A percentile compares a stretch with the other conserved stretches of the same genome.
These are phyloP conservation scores for Fomitopsis palustris DNA, from an alignment of 1,284 basidiomycete species.

Conservation along the genomic window DNA sequence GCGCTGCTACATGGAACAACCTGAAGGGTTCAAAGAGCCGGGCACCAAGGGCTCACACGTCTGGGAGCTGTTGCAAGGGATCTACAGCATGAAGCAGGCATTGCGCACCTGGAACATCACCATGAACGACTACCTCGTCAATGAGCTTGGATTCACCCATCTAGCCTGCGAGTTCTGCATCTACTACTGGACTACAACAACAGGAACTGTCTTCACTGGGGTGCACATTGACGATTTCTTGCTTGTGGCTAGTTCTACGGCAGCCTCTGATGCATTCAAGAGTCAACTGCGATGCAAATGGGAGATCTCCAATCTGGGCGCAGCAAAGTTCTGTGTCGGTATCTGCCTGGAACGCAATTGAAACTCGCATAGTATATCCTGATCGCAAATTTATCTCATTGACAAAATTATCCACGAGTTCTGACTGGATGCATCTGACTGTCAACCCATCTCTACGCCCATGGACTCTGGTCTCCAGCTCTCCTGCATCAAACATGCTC, in stretches of 20 bases:
- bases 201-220: slow-evolving; percentile 5
- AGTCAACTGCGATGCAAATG: slow-evolving; percentile 17
- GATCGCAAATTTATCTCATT: slow-evolving; percentile 36
- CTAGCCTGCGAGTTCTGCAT: slow-evolving; percentile 6
- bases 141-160: slow-evolving; percentile 5
- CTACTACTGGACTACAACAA: neutral
- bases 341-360: slow-evolving; percentile 26
- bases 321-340: slow-evolving; percentile 14
- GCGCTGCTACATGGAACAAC: slow-evolving; percentile 31
- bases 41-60: slow-evolving; percentile 19
- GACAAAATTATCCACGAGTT: slow-evolving; percentile 30
- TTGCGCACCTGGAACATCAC: slow-evolving; percentile 15
- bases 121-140: slow-evolving; percentile 6
- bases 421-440: slow-evolving; percentile 21
- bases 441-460: slow-evolving; percentile 3
- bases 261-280: slow-evolving; percentile 25
- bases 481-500: neutral
- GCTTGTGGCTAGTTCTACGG: slow-evolving; percentile 14
- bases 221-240: slow-evolving; percentile 23
- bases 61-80: slow-evolving; percentile 8
- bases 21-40: slow-evolving; percentile 27
- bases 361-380: slow-evolving; percentile 13
- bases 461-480: slow-evolving; percentile 7
- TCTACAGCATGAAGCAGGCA: slow-evolving; percentile 22
- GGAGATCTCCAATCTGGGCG: slow-evolving; percentile 16